phyloP scores from a whole-genome alignment of 1,284 basidiomycete species.

The Malassezia furfur region DNA sequence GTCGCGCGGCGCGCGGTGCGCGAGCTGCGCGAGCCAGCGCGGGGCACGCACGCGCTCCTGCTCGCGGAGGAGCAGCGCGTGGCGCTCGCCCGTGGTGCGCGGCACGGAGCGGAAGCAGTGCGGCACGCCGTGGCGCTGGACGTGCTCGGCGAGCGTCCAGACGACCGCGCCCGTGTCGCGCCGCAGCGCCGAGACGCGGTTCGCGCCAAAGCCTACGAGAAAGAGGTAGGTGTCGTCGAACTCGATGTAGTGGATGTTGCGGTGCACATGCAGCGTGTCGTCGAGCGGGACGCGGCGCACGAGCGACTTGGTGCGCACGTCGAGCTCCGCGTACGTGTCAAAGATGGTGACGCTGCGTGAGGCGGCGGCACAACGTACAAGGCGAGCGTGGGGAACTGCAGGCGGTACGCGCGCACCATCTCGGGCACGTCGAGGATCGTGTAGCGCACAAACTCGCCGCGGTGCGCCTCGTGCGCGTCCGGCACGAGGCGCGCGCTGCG shows the following conservation, averaged over 20 bases:
- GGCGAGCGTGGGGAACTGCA: conserved; percentile 30
- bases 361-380: background rate
- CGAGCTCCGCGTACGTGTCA: conserved; percentile 21
- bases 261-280: conserved; percentile 18
- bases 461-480: conserved; percentile 20
- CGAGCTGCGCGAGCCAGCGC: conserved; percentile 13
- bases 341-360: conserved; percentile 21
- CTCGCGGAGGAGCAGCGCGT: background rate
- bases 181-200: conserved; percentile 24
- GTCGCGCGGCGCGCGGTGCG: background rate
- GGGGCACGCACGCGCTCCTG: background rate
- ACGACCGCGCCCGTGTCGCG: conserved; percentile 19
- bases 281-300: conserved; percentile 2
- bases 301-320: conserved; percentile 20
- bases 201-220: conserved; percentile 24
- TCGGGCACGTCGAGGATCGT: conserved; percentile 19
- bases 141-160: conserved; percentile 29
- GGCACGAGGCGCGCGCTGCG: conserved; percentile 25
- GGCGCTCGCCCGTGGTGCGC: background rate
- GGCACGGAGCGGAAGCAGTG: background rate
- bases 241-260: conserved; percentile 37
- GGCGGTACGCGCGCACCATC: conserved; percentile 27
- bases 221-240: conserved; percentile 38
- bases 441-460: conserved; percentile 26
- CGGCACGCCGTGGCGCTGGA: conserved; percentile 18